phyloP scores from a whole-genome alignment of 176 grass and related monocot species.

The Rhipidocladum racemiflorum region DNA sequence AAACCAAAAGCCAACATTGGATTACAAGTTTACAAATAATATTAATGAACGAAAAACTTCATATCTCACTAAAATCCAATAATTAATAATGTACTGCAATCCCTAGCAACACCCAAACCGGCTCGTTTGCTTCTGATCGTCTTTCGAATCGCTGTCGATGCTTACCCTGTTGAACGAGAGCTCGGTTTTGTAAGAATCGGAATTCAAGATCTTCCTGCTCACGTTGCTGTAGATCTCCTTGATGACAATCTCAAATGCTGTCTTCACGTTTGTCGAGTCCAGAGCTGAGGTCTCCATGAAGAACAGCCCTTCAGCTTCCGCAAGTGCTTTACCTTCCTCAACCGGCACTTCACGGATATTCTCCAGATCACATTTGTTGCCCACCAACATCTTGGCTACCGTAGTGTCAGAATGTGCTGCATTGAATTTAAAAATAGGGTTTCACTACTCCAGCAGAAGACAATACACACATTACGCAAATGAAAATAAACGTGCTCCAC shows the following conservation, averaged over 20 bases:
- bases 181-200: conserved; percentile 72
- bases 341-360: conserved; percentile 70
- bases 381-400: conserved; percentile 74
- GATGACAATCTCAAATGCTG: conserved; percentile 73
- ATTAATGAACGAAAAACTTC: neutral
- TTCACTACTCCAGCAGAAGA: neutral
- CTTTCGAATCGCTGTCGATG: conserved; percentile 51
- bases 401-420: conserved; percentile 91
- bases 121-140: conserved; percentile 54
- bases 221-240: conserved; percentile 83
- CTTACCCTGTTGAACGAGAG: conserved; percentile 77
- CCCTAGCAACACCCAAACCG: conserved; percentile 63
- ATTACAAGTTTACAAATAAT: conserved; percentile 45
- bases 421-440: neutral
- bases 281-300: conserved; percentile 94
- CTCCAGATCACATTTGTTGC: conserved; percentile 79
- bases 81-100: conserved; percentile 28
- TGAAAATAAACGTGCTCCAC: neutral
- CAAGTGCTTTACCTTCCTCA: conserved; percentile 72
- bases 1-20: conserved; percentile 15
- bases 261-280: conserved; percentile 72
- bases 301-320: conserved; percentile 74
- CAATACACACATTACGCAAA: neutral
- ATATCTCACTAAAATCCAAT: conserved; percentile 27
- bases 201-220: conserved; percentile 79